Evolutionary conservation across 1,284 basidiomycete genomes (phyloP).

Genomic region (Schizophyllum commune): DNA sequence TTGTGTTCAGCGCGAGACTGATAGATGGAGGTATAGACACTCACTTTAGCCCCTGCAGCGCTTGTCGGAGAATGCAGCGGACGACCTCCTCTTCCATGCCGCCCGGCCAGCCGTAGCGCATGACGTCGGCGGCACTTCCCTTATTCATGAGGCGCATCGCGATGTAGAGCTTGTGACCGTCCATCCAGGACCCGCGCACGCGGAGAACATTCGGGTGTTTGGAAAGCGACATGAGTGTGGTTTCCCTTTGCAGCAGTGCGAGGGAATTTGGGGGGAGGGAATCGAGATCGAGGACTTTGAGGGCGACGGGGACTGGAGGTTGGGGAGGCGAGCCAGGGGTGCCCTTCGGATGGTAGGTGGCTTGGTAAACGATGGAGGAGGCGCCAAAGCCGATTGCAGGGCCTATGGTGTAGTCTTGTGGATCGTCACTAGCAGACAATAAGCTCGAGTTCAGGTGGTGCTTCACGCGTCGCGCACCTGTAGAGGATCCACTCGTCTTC

Average conservation of each 20-base stretch:
- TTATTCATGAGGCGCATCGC: constrained; percentile 86
- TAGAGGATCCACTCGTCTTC: constrained; percentile 81
- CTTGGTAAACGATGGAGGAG: constrained; percentile 80
- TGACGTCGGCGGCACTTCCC: constrained; percentile 80
- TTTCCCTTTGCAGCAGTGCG: constrained; percentile 71
- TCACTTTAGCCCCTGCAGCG: constrained; percentile 76
- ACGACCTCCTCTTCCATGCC: constrained; percentile 85
- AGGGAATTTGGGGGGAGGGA: constrained; percentile 60
- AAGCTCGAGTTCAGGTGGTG: neutral
- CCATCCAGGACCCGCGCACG: constrained; percentile 84
- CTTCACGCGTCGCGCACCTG: constrained; percentile 38
- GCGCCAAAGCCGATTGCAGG: constrained; percentile 79
- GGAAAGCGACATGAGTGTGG: constrained; percentile 87
- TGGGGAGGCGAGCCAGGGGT: constrained; percentile 16
- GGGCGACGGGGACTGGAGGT: constrained; percentile 55
- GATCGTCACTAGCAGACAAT: constrained; percentile 43
- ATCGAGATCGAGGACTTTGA: constrained; percentile 87
- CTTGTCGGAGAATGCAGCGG: constrained; percentile 76
- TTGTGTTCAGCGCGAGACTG: neutral
- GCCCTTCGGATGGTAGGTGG: constrained; percentile 46
- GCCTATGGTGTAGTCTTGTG: constrained; percentile 66
- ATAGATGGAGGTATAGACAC: constrained; percentile 18
- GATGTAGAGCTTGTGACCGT: constrained; percentile 78
- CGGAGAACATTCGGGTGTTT: constrained; percentile 90
- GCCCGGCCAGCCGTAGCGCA: constrained; percentile 77